Evolutionary conservation across 2,329 filamentous ascomycete species (phyloP), one percentile per base, ranked within the genome.

Genomic region (Biscogniauxia marginata): DNA sequence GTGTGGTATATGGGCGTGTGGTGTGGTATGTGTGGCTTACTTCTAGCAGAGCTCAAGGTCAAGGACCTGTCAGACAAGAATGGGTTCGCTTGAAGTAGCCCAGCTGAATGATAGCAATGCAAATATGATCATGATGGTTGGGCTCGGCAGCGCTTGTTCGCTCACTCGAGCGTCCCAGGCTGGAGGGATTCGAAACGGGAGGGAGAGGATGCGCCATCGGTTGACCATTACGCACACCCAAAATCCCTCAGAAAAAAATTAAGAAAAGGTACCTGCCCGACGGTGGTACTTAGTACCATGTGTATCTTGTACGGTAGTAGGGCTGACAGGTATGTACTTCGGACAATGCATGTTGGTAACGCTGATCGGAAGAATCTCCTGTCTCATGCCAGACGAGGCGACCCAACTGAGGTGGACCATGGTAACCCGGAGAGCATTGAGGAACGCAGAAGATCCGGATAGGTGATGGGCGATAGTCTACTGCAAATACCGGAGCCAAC

Each of bases 1-100:
- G 53, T 50, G 54, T 56, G 59, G 61, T 53, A 46, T 46, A 21
- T 23, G 25, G 24, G 24, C 25, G 45, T 25, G 50, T 58, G 49
- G 48, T 49, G 34, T 60, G 58, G 55, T 34, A 18, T 51, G 39
- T 44, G 48, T 49, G 48, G 48, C 48, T 49, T 49, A 25, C 23
- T n/a, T 4, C 8, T 19, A n/a, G 22, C 11, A 18, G 5, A 30
- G 48, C n/a, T 39, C 48, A 49, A 49, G 48, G 48, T 49, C 48
- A 49, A 49, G 23, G 48, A 16, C 9, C 22, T 49, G 30, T 39
- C 30, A 39, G 30, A 39, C 30, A 39, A 30, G 24, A 19, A 39
- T 25, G 23, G 24, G 22, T 20, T 19, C 24, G 5, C 19, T 49
- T 49, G 48, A 49, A 23, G 48, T 16, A 49, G 19, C 48, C 48